Base-by-base conservation (phyloP, 768 basidiomycete genomes). In the Lactarius trivialis region DNA sequence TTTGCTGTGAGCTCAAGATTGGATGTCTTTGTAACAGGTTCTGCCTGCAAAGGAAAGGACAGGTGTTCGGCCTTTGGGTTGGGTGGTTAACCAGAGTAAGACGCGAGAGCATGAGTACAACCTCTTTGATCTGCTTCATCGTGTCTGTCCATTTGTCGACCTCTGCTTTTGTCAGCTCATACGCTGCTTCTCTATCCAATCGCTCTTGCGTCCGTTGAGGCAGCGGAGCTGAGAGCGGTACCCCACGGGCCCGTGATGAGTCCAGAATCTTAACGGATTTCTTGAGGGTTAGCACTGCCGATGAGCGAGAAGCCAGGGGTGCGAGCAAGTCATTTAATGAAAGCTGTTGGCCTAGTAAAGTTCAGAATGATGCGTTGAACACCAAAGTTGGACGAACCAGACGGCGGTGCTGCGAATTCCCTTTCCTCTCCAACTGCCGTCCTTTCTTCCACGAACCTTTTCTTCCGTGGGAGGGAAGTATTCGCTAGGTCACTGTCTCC, bases 61-160 rank as follows among this genome's bases (percentile, higher is more conserved):
- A 94, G 75, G 73, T 93, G 89, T 63, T 94, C 91, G 5, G 91
- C 91, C 88, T 91, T 63, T 7, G 63, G 37, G 11, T 21, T 24
- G 36, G 64, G 32, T 58, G 17, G 52, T 49, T 36, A 45, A 45
- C 6, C 41, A 52, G 14, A 17, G 33, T 26, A 7, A 57, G 32
- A 17, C 26, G 9, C 36, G 37, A 39, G 33, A 9, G 9, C 32
- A 12, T 55, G 4, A 21, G 32, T 62, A 54, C 78, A 56, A 89
- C 91, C 77, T 98, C 92, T 66, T 88, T 86, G 67, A 99, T 93
- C 24, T 84, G 82, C 73, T 89, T 91, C 88, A 98, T 96, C 3
- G 92, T 91, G 6, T 83, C 85, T 30, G 83, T 83, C 97, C 96
- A 98, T 77, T 96, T 97, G 65, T 90, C 85, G 2, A 96, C 88